These are phyloP conservation scores for Sistotremastrum suecicum DNA, from an alignment of 768 basidiomycete species.

Conservation along the genomic window DNA sequence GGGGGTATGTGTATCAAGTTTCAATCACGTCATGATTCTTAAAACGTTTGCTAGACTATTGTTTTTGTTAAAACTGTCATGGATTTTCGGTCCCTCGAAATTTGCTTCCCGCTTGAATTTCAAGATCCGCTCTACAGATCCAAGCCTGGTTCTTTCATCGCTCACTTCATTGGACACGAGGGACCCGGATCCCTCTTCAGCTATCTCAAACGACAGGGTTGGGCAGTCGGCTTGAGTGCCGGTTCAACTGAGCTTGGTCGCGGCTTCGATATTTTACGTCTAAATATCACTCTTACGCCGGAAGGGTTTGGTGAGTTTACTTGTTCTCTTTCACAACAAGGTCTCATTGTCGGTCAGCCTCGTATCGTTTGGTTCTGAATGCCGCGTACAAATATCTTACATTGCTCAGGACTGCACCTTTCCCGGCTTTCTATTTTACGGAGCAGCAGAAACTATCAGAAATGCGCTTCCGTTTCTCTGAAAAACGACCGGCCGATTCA, in stretches of 20 bases:
- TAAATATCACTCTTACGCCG: constrained; percentile 30
- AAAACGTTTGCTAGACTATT: constrained; percentile 22
- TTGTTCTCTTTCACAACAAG: constrained; percentile 28
- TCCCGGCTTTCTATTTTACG: constrained; percentile 52
- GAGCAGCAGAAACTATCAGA: constrained; percentile 60
- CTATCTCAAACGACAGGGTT: constrained; percentile 34
- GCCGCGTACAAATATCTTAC: constrained; percentile 72
- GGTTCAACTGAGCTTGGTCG: constrained; percentile 20
- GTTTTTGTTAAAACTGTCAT: constrained; percentile 31
- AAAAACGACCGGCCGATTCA: constrained; percentile 65
- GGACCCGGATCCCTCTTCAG: constrained; percentile 35
- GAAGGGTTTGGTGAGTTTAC: constrained; percentile 28
- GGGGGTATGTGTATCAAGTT: constrained; percentile 3
- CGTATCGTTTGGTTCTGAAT: constrained; percentile 52
- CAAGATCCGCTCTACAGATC: constrained; percentile 25
- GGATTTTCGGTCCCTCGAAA: constrained; percentile 25
- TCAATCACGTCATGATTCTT: constrained; percentile 21
- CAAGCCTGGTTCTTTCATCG: constrained; percentile 26
- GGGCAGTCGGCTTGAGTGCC: constrained; percentile 24
- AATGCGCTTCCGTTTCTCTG: constrained; percentile 75
- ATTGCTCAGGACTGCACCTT: constrained; percentile 44
- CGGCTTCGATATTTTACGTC: constrained; percentile 28
- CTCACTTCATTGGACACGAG: constrained; percentile 38
- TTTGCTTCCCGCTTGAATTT: constrained; percentile 22
- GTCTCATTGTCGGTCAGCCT: constrained; percentile 21